Conservation (phyloP, 2,329 filamentous ascomycete genomes). For the Esteya vermicola region DNA sequence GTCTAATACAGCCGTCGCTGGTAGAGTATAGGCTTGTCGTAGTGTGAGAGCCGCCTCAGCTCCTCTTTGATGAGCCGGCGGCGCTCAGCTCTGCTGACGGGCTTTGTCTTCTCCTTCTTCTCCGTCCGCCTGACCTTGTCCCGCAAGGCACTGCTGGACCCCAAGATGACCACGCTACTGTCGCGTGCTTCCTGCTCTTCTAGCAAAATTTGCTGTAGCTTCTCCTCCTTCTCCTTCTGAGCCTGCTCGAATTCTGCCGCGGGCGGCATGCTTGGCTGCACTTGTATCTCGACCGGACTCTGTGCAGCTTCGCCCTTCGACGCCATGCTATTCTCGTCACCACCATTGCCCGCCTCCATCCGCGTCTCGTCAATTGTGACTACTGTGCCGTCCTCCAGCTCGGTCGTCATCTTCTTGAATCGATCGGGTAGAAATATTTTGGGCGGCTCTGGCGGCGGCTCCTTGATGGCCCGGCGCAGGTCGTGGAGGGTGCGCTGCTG, state of each 20-base stretch:
- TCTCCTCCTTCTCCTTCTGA: no score
- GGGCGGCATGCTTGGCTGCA: conserved; percentile 16
- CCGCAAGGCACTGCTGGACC: conserved; percentile 4
- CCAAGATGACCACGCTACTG: neutral
- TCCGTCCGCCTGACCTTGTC: neutral
- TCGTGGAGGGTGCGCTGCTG: conserved; percentile 75
- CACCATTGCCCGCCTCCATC: conserved; percentile 11
- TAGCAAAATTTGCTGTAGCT: neutral
- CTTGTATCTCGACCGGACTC: conserved; percentile 20
- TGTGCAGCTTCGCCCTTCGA: no score
- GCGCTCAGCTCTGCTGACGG: conserved; percentile 36
- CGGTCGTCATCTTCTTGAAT: conserved; percentile 29
- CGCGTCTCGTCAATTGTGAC: conserved; percentile 21
- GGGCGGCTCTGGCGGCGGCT: conserved; percentile 32
- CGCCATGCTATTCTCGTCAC: no score
- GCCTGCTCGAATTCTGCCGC: no score
- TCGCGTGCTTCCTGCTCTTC: neutral
- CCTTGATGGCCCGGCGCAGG: conserved; percentile 55
- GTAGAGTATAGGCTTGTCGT: conserved; percentile 29
- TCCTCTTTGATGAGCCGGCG: conserved; percentile 29
- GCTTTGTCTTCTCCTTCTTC: neutral
- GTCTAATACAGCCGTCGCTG: conserved; percentile 38
- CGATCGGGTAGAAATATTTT: conserved; percentile 36
- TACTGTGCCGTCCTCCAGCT: conserved; percentile 31
- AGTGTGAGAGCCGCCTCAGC: conserved; percentile 8